Percentiles rank a stretch among this genome's conserved stretches.
Evolutionary conservation across 2,329 filamentous ascomycete genomes (phyloP).

Genomic region (Daldinia sp.): DNA sequence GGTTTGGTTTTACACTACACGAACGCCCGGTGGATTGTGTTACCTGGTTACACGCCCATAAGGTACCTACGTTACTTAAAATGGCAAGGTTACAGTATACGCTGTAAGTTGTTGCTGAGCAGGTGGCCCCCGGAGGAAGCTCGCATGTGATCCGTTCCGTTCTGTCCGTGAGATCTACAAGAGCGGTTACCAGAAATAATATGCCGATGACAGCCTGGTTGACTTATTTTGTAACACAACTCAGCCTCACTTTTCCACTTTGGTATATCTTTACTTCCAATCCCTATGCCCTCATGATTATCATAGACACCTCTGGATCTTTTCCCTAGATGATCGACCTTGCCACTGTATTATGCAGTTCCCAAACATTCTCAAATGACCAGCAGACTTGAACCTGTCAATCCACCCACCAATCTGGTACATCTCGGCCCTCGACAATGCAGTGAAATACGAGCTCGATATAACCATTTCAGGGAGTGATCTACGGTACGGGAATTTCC

Average conservation of each 20-base stretch:
- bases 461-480: conserved; percentile 19
- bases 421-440: conserved; percentile 22
- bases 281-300: conserved; percentile 13
- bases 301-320: conserved; percentile 27
- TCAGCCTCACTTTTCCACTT: conserved; percentile 37
- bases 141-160: conserved; percentile 29
- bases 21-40: not conserved
- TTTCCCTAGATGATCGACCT: conserved; percentile 26
- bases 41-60: not conserved
- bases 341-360: conserved; percentile 28
- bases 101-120: not conserved
- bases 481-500: conserved; percentile 11
- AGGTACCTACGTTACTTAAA: conserved; percentile 11
- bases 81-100: not conserved
- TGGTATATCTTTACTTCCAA: conserved; percentile 27
- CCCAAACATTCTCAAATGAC: conserved; percentile 11
- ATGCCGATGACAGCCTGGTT: conserved; percentile 23
- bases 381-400: conserved; percentile 10
- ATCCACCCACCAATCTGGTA: conserved; percentile 4
- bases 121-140: conserved; percentile 15
- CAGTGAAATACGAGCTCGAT: conserved; percentile 29
- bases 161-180: conserved; percentile 23
- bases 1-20: conserved; percentile 3
- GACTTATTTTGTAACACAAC: conserved; percentile 24
- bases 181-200: conserved; percentile 27